Evolutionary conservation across 768 basidiomycete species (phyloP), one percentile per base, ranked within the genome.

Genomic region (Suillus decipiens): DNA sequence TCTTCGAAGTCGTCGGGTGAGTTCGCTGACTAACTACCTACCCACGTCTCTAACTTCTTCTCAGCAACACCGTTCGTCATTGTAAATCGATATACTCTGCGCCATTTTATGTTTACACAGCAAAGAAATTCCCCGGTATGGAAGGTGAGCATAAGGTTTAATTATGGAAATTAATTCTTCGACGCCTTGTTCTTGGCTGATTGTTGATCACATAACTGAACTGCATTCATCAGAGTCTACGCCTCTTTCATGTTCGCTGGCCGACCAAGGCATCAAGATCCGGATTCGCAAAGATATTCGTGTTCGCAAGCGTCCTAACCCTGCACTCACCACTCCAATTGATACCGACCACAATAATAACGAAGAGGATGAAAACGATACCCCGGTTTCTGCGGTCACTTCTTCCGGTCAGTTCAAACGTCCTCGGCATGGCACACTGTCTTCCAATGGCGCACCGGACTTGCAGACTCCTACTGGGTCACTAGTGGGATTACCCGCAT

Each of bases 111-210:
- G 96, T 97, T 12, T 97, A 95, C 74, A 95, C 95, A 0, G 93
- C 94, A 17, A 97, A 97, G 83, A 95, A 95, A 76, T 97, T 96
- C 72, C 95, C 95, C 0, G 95, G 95, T 31, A 96, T 96, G 92
- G 92, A 94, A 82, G 89, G 94, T 92, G 67, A 31, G 86, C 76
- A 11, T 34, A 41, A 57, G 17, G 54, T 57, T 28, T 56, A 37
- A 56, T 56, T 5, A 41, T 42, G 62, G 31, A 39, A 41, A 61
- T 36, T 62, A 48, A 60, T 47, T 53, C 11, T 51, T 24, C 51
- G 48, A 51, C 47, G 31, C 36, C 42, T 36, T 41, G 33, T 61
- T 70, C 55, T 28, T 56, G 36, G 41, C 61, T 36, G 59, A n/a
- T 48, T 48, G 24, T 51, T 36, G 15, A 19, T 59, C 12, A 22